phyloP scores from a whole-genome alignment of 768 basidiomycete genomes.

The Phylloporus sp. region DNA sequence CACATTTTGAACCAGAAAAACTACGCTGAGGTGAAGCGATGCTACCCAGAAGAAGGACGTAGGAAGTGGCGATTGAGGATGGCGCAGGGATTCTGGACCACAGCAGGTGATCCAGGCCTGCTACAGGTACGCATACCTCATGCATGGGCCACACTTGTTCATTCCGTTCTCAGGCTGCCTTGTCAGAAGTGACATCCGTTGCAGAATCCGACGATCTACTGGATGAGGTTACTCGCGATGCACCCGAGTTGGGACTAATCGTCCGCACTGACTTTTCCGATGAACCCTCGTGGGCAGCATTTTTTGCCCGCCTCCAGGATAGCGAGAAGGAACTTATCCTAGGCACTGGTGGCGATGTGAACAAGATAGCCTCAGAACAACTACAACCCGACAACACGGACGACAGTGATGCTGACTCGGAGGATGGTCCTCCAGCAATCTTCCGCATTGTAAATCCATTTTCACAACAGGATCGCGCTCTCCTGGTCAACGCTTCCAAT shows the following conservation, averaged over 20 bases:
- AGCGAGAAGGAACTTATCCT: slow-evolving; percentile 55
- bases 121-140: background rate
- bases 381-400: slow-evolving; percentile 18
- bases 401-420: slow-evolving; percentile 23
- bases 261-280: slow-evolving; percentile 72
- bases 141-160: background rate
- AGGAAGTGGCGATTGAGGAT: slow-evolving; percentile 53
- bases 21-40: slow-evolving; percentile 44
- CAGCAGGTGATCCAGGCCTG: slow-evolving; percentile 10
- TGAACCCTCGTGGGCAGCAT: slow-evolving; percentile 61
- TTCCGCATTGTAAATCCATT: slow-evolving; percentile 50
- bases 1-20: slow-evolving; percentile 27
- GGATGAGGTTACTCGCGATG: slow-evolving; percentile 44
- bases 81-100: slow-evolving; percentile 47
- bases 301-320: slow-evolving; percentile 46
- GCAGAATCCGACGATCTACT: slow-evolving; percentile 44
- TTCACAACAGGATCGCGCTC: slow-evolving; percentile 36
- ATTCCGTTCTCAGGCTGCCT: slow-evolving; percentile 12
- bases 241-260: slow-evolving; percentile 54
- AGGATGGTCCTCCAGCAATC: slow-evolving; percentile 40
- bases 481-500: slow-evolving; percentile 56
- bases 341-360: slow-evolving; percentile 21
- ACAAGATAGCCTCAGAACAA: slow-evolving; percentile 21
- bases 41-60: slow-evolving; percentile 51
- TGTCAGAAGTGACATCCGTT: slow-evolving; percentile 12